Evolutionary conservation across 2,329 filamentous ascomycete genomes (phyloP).

Genomic region (Fusarium nelsonii): DNA sequence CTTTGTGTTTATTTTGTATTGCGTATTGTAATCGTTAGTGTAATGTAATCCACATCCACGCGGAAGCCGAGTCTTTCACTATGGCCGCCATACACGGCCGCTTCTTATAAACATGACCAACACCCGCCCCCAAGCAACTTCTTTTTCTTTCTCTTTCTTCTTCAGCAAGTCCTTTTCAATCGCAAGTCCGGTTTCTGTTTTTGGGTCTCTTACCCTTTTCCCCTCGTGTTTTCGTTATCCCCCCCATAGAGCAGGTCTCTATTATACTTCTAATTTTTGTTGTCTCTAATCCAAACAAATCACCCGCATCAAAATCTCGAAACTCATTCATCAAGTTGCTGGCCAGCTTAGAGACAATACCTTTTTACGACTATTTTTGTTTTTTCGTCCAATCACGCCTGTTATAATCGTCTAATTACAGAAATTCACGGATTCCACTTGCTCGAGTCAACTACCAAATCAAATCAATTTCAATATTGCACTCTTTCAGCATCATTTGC

Average conservation of each 20-base stretch:
- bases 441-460: conserved; percentile 59
- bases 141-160: conserved; percentile 60
- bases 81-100: conserved; percentile 39
- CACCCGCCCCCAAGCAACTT: conserved; percentile 50
- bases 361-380: conserved; percentile 35
- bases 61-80: background rate
- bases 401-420: conserved; percentile 59
- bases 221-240: conserved; percentile 55
- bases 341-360: conserved; percentile 56
- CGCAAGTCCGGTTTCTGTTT: conserved; percentile 65
- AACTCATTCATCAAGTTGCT: conserved; percentile 52
- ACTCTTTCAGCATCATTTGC: conserved; percentile 46
- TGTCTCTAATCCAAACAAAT: conserved; percentile 47
- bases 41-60: conserved; percentile 25
- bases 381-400: conserved; percentile 32
- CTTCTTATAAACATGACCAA: conserved; percentile 51
- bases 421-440: conserved; percentile 66
- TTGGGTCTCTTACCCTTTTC: conserved; percentile 54
- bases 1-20: conserved; percentile 21
- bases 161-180: conserved; percentile 74
- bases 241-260: conserved; percentile 68
- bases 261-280: conserved; percentile 54
- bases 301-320: conserved; percentile 30
- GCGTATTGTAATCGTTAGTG: conserved; percentile 1
- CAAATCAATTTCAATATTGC: conserved; percentile 44